Conservation (phyloP, 208 protist species). For the Acanthamoeba polyphaga region DNA sequence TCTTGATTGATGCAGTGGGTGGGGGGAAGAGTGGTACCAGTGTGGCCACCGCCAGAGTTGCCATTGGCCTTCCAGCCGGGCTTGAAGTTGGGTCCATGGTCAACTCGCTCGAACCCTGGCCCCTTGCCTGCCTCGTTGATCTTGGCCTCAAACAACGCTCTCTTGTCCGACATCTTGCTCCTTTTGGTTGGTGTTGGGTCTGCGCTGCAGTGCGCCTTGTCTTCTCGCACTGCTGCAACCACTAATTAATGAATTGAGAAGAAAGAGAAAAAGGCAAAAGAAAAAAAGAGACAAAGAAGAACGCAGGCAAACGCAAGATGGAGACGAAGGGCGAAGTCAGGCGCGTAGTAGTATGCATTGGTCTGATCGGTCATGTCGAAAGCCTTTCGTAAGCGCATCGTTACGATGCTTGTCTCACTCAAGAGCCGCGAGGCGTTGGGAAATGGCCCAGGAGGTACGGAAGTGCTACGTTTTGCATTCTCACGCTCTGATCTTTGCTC, state of each 20-base stretch:
- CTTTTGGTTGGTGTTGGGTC: not conserved
- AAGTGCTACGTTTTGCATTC: not conserved
- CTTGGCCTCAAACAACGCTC: not conserved
- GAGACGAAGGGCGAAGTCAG: too few relatives aligned
- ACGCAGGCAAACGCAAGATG: too few relatives aligned
- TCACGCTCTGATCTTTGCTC: not conserved
- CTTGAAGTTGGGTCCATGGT: slow-evolving; percentile 58
- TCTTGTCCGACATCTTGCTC: slow-evolving; percentile 29
- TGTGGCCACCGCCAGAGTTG: slow-evolving; percentile 51
- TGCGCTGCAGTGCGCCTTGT: not conserved
- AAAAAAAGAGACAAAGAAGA: too few relatives aligned
- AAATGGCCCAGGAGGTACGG: not conserved
- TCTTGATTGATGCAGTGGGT: not conserved
- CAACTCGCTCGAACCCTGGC: slow-evolving; percentile 33
- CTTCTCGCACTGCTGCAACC: not conserved
- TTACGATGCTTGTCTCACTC: slow-evolving; percentile 10
- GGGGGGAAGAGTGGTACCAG: not conserved
- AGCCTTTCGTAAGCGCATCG: not conserved
- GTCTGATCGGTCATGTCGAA: not conserved
- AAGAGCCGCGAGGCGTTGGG: not conserved
- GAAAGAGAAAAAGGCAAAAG: not conserved
- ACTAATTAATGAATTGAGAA: not conserved
- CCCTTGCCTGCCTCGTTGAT: slow-evolving; percentile 45
- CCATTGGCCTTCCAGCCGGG: slow-evolving; percentile 50
- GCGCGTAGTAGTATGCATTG: too few relatives aligned